phyloP scores from a whole-genome alignment of 176 grass and related monocot genomes.

The Guadua angustifolia region DNA sequence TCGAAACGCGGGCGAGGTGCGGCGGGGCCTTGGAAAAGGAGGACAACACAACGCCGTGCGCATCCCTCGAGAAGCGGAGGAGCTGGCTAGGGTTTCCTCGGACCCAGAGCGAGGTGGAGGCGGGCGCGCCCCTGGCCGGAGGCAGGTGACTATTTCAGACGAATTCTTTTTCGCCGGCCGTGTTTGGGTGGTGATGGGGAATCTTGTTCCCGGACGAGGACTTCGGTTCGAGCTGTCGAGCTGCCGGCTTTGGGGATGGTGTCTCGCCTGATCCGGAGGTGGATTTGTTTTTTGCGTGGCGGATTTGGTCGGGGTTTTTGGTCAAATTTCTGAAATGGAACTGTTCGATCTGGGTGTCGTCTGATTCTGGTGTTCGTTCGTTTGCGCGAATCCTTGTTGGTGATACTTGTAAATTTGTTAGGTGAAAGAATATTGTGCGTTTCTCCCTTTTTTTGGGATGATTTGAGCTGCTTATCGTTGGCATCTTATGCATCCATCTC shows the following conservation, averaged over 20 bases:
- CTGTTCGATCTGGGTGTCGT: slow-evolving; percentile 20
- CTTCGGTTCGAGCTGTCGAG: neutral
- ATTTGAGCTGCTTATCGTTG: slow-evolving; percentile 27
- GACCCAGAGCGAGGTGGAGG: neutral
- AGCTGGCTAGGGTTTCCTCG: slow-evolving; percentile 52
- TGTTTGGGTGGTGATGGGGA: neutral
- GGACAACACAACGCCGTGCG: slow-evolving; percentile 25
- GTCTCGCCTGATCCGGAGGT: neutral
- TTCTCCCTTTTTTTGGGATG: neutral
- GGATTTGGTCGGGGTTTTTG: slow-evolving; percentile 9
- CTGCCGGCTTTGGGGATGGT: neutral
- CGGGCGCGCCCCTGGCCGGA: neutral
- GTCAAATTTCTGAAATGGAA: neutral
- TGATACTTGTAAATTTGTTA: neutral
- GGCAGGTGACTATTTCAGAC: slow-evolving; percentile 23
- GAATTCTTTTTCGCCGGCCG: neutral
- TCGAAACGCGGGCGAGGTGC: slow-evolving; percentile 35
- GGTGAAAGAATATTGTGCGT: neutral
- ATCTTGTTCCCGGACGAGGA: neutral
- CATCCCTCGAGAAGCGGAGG: slow-evolving; percentile 22
- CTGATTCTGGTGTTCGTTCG: neutral
- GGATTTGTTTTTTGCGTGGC: neutral
- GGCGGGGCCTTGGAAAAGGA: neutral
- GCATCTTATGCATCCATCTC: slow-evolving; percentile 15
- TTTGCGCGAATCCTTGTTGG: slow-evolving; percentile 1